A percentile compares a stretch with the other conserved stretches of the same genome.
These are phyloP conservation scores for Lipomyces orientalis DNA, from an alignment of 805 yeast species.

Conservation along the genomic window DNA sequence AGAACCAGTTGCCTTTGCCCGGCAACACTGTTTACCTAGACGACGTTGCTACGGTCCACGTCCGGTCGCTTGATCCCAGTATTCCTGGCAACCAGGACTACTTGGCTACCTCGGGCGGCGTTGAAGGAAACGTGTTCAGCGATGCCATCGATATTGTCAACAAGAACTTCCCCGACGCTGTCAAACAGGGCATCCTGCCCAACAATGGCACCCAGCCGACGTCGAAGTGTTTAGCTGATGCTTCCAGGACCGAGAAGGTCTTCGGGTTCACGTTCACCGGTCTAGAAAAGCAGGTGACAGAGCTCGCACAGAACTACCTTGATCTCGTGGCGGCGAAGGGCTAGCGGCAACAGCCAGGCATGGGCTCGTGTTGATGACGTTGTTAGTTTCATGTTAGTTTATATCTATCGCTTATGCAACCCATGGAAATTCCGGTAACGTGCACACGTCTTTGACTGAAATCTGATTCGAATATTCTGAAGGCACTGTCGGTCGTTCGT, in stretches of 20 bases:
- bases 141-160: background rate
- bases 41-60: slow-evolving; percentile 2
- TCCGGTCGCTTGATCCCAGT: background rate
- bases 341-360: too few relatives aligned
- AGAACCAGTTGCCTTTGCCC: background rate
- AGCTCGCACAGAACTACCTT: background rate
- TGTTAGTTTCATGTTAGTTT: too few relatives aligned
- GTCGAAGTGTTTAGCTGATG: background rate
- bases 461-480: too few relatives aligned
- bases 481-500: too few relatives aligned
- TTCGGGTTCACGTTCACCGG: background rate
- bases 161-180: slow-evolving; percentile 6
- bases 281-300: background rate
- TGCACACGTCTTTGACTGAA: too few relatives aligned
- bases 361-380: too few relatives aligned
- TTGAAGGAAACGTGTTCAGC: background rate
- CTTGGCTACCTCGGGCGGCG: slow-evolving; percentile 1
- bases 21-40: slow-evolving; percentile 3
- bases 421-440: too few relatives aligned
- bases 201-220: slow-evolving; percentile 2
- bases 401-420: too few relatives aligned
- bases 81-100: slow-evolving; percentile 7
- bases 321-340: background rate
- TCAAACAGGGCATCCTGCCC: background rate
- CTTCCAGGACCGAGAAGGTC: slow-evolving; percentile 1